Conservation (phyloP, 2,329 filamentous ascomycete species). For the Ascochyta lentis region DNA sequence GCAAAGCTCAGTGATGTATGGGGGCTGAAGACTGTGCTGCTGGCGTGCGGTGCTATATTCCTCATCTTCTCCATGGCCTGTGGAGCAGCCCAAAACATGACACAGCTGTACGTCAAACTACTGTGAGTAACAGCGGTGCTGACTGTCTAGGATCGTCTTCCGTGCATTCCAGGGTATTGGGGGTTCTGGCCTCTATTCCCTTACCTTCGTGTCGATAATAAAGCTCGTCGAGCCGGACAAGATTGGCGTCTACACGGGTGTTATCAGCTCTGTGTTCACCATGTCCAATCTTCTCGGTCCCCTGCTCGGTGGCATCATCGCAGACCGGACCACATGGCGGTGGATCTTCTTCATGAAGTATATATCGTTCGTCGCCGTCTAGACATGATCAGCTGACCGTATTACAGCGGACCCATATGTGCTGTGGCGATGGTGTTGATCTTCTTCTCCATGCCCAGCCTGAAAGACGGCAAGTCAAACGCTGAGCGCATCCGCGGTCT, state of each 20-base stretch:
- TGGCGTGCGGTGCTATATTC: constrained; percentile 35
- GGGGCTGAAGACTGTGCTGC: constrained; percentile 32
- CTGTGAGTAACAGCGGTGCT: constrained; percentile 1
- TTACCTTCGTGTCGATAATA: constrained; percentile 47
- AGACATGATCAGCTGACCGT: not conserved
- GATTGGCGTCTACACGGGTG: constrained; percentile 44
- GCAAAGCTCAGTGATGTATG: constrained; percentile 44
- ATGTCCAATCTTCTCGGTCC: constrained; percentile 54
- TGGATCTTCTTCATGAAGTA: constrained; percentile 60
- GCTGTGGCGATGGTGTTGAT: constrained; percentile 29
- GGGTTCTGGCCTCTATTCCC: constrained; percentile 56
- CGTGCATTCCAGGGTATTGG: constrained; percentile 55
- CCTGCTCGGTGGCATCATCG: constrained; percentile 54
- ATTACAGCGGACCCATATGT: constrained; percentile 34
- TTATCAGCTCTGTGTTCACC: constrained; percentile 49
- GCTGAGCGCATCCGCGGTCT: constrained; percentile 35
- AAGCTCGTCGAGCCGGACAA: constrained; percentile 40
- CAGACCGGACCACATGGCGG: constrained; percentile 51
- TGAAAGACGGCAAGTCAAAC: constrained; percentile 35
- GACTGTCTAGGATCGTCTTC: constrained; percentile 43
- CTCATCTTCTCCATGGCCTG: constrained; percentile 43
- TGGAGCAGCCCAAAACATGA: constrained; percentile 38
- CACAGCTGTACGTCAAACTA: constrained; percentile 33
- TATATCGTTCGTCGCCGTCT: constrained; percentile 15
- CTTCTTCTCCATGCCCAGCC: constrained; percentile 36